A percentile compares a stretch with the other conserved stretches of the same genome.
phyloP scores from a whole-genome alignment of 2,329 filamentous ascomycete species.

The Trichoderma afroharzianum region DNA sequence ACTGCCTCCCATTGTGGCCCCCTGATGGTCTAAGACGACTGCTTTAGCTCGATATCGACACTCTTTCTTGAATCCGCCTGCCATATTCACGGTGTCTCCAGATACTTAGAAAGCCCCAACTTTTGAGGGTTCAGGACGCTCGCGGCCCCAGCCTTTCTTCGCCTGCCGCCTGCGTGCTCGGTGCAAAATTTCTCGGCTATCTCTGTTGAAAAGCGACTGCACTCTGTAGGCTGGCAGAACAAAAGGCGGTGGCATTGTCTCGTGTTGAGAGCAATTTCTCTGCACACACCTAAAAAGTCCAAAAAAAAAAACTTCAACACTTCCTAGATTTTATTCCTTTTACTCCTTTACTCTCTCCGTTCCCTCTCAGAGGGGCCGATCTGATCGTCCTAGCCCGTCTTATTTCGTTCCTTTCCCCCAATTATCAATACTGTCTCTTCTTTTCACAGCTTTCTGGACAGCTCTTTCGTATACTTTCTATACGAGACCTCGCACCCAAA shows the following conservation, averaged over 20 bases:
- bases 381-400: neutral
- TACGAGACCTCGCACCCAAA: conserved; percentile 18
- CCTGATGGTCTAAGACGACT: neutral
- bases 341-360: neutral
- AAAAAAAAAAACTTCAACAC: neutral
- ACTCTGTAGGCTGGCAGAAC: conserved; percentile 5
- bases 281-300: neutral
- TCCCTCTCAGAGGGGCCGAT: neutral
- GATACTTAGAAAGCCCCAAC: neutral
- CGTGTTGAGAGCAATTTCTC: neutral
- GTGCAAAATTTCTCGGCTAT: neutral
- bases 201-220: conserved; percentile 1
- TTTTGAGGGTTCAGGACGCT: neutral
- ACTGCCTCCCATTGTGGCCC: neutral
- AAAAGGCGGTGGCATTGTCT: conserved; percentile 13
- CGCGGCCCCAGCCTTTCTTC: neutral
- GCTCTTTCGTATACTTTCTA: neutral
- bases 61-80: neutral
- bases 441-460: neutral
- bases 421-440: neutral
- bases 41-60: neutral
- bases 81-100: neutral
- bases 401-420: neutral
- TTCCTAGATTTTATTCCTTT: neutral
- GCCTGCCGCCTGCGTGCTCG: neutral